Evolutionary conservation across 768 basidiomycete species (phyloP).

Genomic region (Mycena haematopus): DNA sequence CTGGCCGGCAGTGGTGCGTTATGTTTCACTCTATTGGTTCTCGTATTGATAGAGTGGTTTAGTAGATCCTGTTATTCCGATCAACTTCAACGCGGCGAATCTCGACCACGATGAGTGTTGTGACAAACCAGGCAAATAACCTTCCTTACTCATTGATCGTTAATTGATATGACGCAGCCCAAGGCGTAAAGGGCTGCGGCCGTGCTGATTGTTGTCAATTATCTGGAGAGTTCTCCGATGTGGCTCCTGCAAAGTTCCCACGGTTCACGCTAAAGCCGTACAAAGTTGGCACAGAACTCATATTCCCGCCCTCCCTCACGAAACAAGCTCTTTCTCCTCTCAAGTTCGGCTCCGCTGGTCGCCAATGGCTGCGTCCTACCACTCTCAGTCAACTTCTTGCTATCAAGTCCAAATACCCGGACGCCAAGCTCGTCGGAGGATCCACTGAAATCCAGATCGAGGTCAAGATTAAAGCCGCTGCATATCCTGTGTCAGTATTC

Average conservation of each 20-base stretch:
- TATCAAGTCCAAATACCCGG: slow-evolving; percentile 26
- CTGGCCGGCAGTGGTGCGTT: slow-evolving; percentile 15
- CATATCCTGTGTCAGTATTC: slow-evolving; percentile 26
- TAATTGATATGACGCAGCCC: slow-evolving; percentile 4
- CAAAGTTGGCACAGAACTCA: slow-evolving; percentile 29
- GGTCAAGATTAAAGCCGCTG: slow-evolving; percentile 30
- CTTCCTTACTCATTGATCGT: neutral
- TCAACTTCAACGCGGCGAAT: slow-evolving; percentile 30
- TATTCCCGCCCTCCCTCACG: slow-evolving; percentile 28
- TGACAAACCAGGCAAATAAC: slow-evolving; percentile 16
- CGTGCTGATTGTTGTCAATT: slow-evolving; percentile 29
- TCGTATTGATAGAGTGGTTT: neutral
- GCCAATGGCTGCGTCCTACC: slow-evolving; percentile 30
- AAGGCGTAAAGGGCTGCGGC: slow-evolving; percentile 26
- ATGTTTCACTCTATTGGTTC: neutral
- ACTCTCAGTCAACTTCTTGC: slow-evolving; percentile 27
- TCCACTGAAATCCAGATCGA: slow-evolving; percentile 32
- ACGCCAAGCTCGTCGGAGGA: slow-evolving; percentile 31
- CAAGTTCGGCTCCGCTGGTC: slow-evolving; percentile 25
- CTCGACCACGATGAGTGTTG: slow-evolving; percentile 27
- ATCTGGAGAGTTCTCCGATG: neutral
- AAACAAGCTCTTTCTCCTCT: slow-evolving; percentile 22
- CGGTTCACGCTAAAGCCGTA: slow-evolving; percentile 31
- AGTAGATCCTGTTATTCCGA: slow-evolving; percentile 25
- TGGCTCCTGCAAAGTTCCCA: slow-evolving; percentile 24